phyloP scores from a whole-genome alignment of 768 basidiomycete species.

The Rhodotorula diobovata region DNA sequence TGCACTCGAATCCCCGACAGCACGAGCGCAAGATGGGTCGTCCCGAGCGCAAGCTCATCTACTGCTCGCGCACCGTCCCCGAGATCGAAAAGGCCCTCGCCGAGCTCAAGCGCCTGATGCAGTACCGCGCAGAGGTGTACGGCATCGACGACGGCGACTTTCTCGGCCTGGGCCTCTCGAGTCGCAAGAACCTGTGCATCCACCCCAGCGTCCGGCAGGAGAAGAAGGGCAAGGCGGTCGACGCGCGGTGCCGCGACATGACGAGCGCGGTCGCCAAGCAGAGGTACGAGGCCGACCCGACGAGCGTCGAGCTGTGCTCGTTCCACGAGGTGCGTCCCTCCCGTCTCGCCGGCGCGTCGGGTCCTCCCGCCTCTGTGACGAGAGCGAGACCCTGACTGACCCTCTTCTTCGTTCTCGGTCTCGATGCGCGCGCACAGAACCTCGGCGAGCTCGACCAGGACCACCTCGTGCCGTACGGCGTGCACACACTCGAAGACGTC shows the following conservation, averaged over 20 bases:
- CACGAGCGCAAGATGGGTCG: constrained; percentile 55
- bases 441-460: constrained; percentile 76
- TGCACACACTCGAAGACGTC: constrained; percentile 91
- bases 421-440: constrained; percentile 55
- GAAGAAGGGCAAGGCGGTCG: constrained; percentile 96
- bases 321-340: constrained; percentile 92
- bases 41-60: constrained; percentile 77
- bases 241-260: constrained; percentile 91
- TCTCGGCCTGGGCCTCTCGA: constrained; percentile 85
- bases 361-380: neutral
- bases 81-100: constrained; percentile 98
- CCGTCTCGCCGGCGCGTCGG: neutral
- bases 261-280: constrained; percentile 71
- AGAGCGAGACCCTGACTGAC: too few relatives aligned
- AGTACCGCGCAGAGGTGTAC: constrained; percentile 64
- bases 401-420: neutral
- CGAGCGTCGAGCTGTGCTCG: constrained; percentile 78
- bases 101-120: constrained; percentile 88
- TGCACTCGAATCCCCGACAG: constrained; percentile 49
- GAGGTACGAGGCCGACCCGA: constrained; percentile 64
- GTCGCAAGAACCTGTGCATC: constrained; percentile 92
- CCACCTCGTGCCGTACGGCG: constrained; percentile 71
- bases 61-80: constrained; percentile 97
- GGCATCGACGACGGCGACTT: constrained; percentile 69
- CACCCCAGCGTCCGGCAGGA: constrained; percentile 88